Conservation (phyloP, 2,329 filamentous ascomycete genomes). For the Rhytidhysteron rufulum region DNA sequence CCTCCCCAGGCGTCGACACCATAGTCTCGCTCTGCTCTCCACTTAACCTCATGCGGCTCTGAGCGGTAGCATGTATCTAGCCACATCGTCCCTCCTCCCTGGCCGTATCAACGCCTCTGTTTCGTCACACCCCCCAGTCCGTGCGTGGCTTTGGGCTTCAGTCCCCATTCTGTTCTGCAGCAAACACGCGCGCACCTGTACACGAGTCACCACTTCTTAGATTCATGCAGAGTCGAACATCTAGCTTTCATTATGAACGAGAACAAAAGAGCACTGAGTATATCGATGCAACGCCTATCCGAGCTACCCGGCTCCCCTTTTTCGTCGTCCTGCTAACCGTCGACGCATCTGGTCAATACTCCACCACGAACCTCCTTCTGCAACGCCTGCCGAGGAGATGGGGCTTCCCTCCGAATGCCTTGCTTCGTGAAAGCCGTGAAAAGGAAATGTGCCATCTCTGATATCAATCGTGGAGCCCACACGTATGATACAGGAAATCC, state of each 20-base stretch:
- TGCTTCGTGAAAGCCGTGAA: slow-evolving; percentile 6
- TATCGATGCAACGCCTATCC: slow-evolving; percentile 21
- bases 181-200: no score
- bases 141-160: no score
- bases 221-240: no score
- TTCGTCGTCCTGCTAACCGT: slow-evolving; percentile 14
- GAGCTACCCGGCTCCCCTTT: slow-evolving; percentile 10
- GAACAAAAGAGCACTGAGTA: slow-evolving; percentile 10
- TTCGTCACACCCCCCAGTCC: no score
- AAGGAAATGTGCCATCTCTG: slow-evolving; percentile 2
- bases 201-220: no score
- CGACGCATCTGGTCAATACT: slow-evolving; percentile 7
- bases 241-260: neutral
- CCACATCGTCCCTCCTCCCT: no score
- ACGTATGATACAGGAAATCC: slow-evolving; percentile 26
- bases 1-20: slow-evolving; percentile 1
- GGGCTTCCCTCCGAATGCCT: slow-evolving; percentile 4
- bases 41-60: slow-evolving; percentile 4
- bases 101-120: no score
- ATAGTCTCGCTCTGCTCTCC: no score
- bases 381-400: slow-evolving; percentile 3
- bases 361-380: slow-evolving; percentile 2
- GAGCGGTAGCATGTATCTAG: no score
- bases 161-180: no score
- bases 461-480: slow-evolving; percentile 17